Conservation (phyloP, 345 rosid species). For the Pugionium cornutum region DNA sequence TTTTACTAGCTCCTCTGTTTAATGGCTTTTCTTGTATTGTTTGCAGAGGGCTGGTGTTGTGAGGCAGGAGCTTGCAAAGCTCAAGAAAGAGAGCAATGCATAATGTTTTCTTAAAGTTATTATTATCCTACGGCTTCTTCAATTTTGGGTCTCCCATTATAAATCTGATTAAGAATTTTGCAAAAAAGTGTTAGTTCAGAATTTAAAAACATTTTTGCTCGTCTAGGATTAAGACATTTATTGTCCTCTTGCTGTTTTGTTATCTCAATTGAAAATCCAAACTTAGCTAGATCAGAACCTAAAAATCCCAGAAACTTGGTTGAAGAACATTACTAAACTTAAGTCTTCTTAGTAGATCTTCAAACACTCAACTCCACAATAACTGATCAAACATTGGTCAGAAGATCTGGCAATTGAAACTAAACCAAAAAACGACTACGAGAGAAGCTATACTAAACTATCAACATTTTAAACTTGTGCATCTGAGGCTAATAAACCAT, state of each 20-base stretch:
- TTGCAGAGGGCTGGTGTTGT: slow-evolving; percentile 51
- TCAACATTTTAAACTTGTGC: no score
- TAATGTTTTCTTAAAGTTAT: background rate
- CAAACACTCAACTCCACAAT: no score
- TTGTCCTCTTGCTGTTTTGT: background rate
- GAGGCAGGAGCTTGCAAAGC: slow-evolving; percentile 52
- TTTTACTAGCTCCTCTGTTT: background rate
- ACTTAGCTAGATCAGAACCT: no score
- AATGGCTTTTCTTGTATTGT: background rate
- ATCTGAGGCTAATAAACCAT: no score
- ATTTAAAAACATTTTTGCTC: background rate
- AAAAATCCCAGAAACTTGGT: no score
- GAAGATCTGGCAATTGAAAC: no score
- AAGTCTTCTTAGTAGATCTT: no score
- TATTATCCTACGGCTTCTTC: background rate
- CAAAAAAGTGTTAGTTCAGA: slow-evolving; percentile 4
- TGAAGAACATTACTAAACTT: no score
- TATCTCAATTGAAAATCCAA: no score
- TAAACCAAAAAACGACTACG: no score
- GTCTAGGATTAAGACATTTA: background rate
- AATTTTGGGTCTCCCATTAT: background rate
- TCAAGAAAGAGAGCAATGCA: slow-evolving; percentile 44
- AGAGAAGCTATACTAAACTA: no score
- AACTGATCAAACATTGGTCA: no score
- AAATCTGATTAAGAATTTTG: slow-evolving; percentile 28